Percentiles rank a stretch among this genome's conserved stretches.
Conservation (phyloP, 805 yeast species). For the Candida dajiaensis region DNA sequence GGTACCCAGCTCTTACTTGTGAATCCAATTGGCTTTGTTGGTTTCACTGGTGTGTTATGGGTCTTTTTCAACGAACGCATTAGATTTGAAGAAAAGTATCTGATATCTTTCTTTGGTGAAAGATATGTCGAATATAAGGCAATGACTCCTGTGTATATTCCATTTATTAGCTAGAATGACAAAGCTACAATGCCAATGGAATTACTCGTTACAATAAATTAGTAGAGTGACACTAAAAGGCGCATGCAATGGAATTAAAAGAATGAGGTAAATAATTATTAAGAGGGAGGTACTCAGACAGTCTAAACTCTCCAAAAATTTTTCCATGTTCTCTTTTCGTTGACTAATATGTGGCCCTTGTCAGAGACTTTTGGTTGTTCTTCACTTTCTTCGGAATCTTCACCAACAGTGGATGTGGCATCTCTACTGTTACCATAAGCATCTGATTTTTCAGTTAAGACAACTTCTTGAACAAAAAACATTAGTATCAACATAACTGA, state of each 20-base stretch:
- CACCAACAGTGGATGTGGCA: too few relatives aligned
- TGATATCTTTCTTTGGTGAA: constrained; percentile 65
- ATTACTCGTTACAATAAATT: too few relatives aligned
- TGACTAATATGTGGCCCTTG: not conserved
- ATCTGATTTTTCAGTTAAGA: constrained; percentile 21
- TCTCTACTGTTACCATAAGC: constrained; percentile 14
- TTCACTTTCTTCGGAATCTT: too few relatives aligned
- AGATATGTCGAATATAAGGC: constrained; percentile 51
- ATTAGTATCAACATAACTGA: constrained; percentile 23
- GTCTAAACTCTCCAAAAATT: not conserved
- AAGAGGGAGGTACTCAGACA: too few relatives aligned
- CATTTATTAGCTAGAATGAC: constrained; percentile 39
- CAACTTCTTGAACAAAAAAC: constrained; percentile 24
- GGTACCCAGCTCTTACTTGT: constrained; percentile 72
- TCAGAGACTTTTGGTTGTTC: too few relatives aligned
- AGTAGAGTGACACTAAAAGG: too few relatives aligned
- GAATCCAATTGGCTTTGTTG: constrained; percentile 53
- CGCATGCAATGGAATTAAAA: too few relatives aligned
- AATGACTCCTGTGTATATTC: constrained; percentile 54
- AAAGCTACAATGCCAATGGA: not conserved
- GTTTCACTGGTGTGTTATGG: constrained; percentile 56
- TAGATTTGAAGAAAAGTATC: constrained; percentile 57
- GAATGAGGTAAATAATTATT: too few relatives aligned
- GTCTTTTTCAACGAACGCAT: constrained; percentile 68
- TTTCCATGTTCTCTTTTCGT: not conserved